Base-by-base conservation (phyloP, 2,329 filamentous ascomycete genomes). In the Coniochaeta sp. region DNA sequence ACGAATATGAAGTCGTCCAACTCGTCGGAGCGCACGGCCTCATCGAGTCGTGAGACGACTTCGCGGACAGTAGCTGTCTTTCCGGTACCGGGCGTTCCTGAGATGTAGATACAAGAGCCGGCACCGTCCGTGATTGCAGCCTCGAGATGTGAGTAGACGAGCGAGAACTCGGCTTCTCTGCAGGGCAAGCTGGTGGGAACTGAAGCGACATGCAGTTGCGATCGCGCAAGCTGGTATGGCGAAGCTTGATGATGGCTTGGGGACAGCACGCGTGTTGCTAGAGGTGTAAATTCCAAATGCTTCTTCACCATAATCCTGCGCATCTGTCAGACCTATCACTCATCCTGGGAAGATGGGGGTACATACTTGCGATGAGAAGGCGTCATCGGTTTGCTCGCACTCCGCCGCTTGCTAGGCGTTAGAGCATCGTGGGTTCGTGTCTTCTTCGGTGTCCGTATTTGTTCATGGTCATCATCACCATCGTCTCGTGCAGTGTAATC, bases 1-100 rank as follows among this genome's bases (percentile, higher is more conserved):
- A 99, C 93, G 67, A 99, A 99, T 61, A 97, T 96, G 73, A 99
- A 99, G 71, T 98, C 93, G 69, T 99, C 95, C 47, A 99, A 82
- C 73, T 98, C 93, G 69, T 99, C 95, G 8, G 89, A 87, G 55
- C 86, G 82, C 1, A 98, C 95, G 0, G 91, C 87, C n/a, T 89
- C 86, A 66, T 98, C 93, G 9, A 99, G 82, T 62, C 92, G 89
- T 5, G 89, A 86, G 17, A 99, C 89, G 1, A 98, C 95, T 74
- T 99, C 95, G 55, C 95, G 89, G 10, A 99, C 95, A 0, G 96
- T 99, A 14, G 95, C 95, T 1, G 95, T 99, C 74, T 99, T 99
- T 32, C 95, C 95, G 0, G 95, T 99, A 8, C 96, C 95, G 0
- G 96, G 95, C 0, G 93, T 98, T n/a, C 95, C 95, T 0, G 95